Evolutionary conservation across 179 eudicot genomes (phyloP), one percentile per base, ranked within the genome.

Genomic region (Spinacia oleracea): DNA sequence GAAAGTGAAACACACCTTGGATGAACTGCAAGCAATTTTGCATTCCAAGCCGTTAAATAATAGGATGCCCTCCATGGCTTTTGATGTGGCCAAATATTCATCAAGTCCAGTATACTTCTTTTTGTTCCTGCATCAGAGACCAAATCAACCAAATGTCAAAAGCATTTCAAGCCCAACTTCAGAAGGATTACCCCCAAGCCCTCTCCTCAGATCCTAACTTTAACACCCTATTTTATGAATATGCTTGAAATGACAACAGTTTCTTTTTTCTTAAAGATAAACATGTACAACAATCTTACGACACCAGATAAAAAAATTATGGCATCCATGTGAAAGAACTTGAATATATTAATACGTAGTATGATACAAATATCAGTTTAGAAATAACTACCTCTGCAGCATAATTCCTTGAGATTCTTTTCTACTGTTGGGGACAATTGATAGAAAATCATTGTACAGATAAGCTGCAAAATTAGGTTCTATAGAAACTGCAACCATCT

Each of bases 1-100:
- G 59, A 62, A 64, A 9, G 38, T 14, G 45, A 45, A 66, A 66
- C 43, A 59, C 87, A 93, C 98, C 98, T 95, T 95, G 38, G 94
- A 95, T 48, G 98, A 86, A 83, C 76, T 84, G 84, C 97, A 89
- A 80, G 95, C 85, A 85, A 93, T 88, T 88, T 95, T 95, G 86
- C 94, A 95, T 79, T 95, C 98, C 90, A 95, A 85, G 46, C 97
- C 97, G 78, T 93, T 93, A 65, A 88, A 85, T 80, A 85, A 31
- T n/a, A 64, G 79, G 78, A 89, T 86, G 62, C 87, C 88, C 70
- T 89, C 87, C 82, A 86, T 85, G 67, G 91, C 96, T 85, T 86
- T 79, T 84, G 86, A 83, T 15, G 81, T 76, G 59, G 93, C 91
- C 46, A 90, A 88, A 80, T 78, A 59, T 82, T 93, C 97, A 85